phyloP scores from a whole-genome alignment of 352 stramenopile species.

The Phytophthora colocasiae region DNA sequence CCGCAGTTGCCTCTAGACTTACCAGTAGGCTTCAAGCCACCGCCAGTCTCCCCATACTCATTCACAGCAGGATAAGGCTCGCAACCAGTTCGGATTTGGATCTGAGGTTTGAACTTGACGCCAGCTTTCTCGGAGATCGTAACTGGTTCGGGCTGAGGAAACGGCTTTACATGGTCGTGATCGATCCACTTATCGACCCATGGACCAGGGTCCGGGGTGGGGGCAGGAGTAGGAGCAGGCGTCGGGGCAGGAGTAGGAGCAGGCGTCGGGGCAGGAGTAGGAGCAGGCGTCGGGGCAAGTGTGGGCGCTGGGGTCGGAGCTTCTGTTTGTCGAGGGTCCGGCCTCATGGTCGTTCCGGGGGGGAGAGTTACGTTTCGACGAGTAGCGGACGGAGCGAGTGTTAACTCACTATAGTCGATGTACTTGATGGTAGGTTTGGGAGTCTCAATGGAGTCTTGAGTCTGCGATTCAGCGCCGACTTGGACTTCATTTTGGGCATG shows the following conservation, averaged over 20 bases:
- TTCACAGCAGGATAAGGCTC: constrained; percentile 7
- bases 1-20: not conserved
- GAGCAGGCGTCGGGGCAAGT: not conserved
- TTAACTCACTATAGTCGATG: constrained; percentile 9
- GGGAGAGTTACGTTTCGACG: not conserved
- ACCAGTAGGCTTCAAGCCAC: constrained; percentile 1
- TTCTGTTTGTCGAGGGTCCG: constrained; percentile 2
- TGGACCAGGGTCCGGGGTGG: constrained; percentile 4
- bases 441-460: not conserved
- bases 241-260: too few species aligned
- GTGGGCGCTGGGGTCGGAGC: constrained; percentile 1
- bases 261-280: not conserved
- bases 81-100: constrained; percentile 7
- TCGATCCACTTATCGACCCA: constrained; percentile 1
- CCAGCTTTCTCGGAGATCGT: constrained; percentile 10
- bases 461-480: too few species aligned
- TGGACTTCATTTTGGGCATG: too few species aligned
- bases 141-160: constrained; percentile 4
- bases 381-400: not conserved
- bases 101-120: constrained; percentile 13
- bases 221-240: not conserved
- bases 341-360: not conserved
- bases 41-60: not conserved
- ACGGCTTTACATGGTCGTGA: constrained; percentile 1
- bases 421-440: constrained; percentile 4